Percentiles rank a stretch among this genome's conserved stretches.
Conservation (phyloP, 352 stramenopile genomes). For the Proteromonas lacertae region DNA sequence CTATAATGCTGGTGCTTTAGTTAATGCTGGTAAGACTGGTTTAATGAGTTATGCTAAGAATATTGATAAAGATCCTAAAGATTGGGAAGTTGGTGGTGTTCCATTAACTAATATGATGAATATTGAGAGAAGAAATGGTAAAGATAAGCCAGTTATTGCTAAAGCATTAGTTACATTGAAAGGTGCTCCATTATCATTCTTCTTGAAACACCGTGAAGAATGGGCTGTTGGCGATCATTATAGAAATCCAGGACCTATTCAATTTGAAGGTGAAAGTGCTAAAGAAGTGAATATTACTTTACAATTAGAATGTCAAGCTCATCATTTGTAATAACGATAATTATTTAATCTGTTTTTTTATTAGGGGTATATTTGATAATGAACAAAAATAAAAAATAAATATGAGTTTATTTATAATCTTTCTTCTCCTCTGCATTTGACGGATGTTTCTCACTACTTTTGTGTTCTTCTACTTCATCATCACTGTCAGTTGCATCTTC, state of each 20-base stretch:
- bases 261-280: slow-evolving; percentile 12
- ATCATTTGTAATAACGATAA: no score
- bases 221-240: slow-evolving; percentile 16
- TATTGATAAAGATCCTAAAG: slow-evolving; percentile 8
- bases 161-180: slow-evolving; percentile 17
- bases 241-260: slow-evolving; percentile 14
- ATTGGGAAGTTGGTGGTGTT: slow-evolving; percentile 13
- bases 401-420: no score
- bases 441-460: no score
- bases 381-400: no score
- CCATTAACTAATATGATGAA: slow-evolving; percentile 19
- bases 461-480: no score
- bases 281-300: slow-evolving; percentile 9
- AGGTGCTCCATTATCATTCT: slow-evolving; percentile 10
- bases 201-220: slow-evolving; percentile 11
- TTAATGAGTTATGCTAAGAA: slow-evolving; percentile 10
- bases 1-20: slow-evolving; percentile 11
- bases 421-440: no score
- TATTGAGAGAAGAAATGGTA: slow-evolving; percentile 14
- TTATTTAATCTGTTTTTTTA: no score
- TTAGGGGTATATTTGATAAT: no score
- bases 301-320: no score
- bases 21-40: slow-evolving; percentile 10
- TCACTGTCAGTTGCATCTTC: no score
- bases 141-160: slow-evolving; percentile 17